A percentile compares a stretch with the other conserved stretches of the same genome.
Conservation (phyloP, 176 grass and related monocot genomes). For the Hsuehochloa calcarea region DNA sequence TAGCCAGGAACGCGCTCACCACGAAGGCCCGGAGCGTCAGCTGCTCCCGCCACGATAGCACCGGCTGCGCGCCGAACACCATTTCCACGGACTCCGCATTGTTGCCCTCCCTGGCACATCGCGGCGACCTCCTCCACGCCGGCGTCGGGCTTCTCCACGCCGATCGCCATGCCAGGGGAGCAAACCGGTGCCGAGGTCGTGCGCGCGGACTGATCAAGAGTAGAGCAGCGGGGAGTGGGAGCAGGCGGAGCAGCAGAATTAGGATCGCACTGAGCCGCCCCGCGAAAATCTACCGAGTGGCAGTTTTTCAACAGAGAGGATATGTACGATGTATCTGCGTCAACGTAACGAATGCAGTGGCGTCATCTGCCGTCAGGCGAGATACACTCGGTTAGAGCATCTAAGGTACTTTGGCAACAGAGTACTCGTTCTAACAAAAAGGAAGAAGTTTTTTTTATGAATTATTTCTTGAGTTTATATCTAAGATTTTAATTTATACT, state of each 20-base stretch:
- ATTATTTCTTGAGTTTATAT: no score
- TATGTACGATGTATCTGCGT: neutral
- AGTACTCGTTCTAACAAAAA: no score
- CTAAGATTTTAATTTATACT: no score
- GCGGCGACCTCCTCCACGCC: neutral
- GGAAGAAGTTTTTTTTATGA: no score
- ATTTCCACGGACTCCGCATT: neutral
- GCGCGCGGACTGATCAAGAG: neutral
- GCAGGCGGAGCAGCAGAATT: neutral
- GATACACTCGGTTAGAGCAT: no score
- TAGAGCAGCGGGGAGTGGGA: no score
- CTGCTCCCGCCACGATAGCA: constrained; percentile 74
- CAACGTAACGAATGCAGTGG: neutral
- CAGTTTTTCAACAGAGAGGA: no score
- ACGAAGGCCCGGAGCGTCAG: constrained; percentile 72
- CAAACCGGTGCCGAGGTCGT: neutral
- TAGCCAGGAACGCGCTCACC: constrained; percentile 55
- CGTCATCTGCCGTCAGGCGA: no score
- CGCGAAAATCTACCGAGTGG: neutral
- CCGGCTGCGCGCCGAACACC: neutral
- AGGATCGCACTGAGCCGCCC: neutral
- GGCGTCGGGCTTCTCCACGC: no score
- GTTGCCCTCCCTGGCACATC: no score
- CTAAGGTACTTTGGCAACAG: no score
- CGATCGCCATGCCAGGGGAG: neutral